These are phyloP conservation scores for Testicularia cyperi DNA, from an alignment of 1,284 basidiomycete genomes.

Conservation along the genomic window DNA sequence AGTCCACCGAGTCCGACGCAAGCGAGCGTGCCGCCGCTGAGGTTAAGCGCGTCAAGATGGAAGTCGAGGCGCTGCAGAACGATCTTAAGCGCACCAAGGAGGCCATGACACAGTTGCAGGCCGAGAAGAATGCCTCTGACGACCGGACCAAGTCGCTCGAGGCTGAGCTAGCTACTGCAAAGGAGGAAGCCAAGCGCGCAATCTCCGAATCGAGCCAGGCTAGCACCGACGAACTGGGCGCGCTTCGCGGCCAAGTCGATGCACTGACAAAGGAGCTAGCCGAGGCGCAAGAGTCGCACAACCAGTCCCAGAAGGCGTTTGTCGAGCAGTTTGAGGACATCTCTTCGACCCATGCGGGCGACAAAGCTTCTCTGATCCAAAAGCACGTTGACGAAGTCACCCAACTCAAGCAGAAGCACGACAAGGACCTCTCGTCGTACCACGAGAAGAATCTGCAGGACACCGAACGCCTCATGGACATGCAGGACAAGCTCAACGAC, in stretches of 20 bases:
- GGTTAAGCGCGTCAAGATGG: constrained; percentile 29
- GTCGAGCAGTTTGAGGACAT: constrained; percentile 37
- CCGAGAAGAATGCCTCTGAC: constrained; percentile 24
- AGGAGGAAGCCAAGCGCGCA: constrained; percentile 29
- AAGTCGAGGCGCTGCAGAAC: constrained; percentile 26
- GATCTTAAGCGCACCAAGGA: constrained; percentile 42
- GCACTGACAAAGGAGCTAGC: constrained; percentile 27
- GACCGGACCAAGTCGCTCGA: constrained; percentile 17
- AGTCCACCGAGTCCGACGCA: constrained; percentile 18
- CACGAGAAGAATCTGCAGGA: constrained; percentile 30
- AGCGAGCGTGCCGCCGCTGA: constrained; percentile 11
- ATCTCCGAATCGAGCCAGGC: constrained; percentile 14
- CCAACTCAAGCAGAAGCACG: constrained; percentile 18
- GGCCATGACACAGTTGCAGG: constrained; percentile 11
- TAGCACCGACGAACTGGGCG: constrained; percentile 14
- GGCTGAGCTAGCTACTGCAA: constrained; percentile 16
- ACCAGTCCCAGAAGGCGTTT: constrained; percentile 37
- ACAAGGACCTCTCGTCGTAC: constrained; percentile 14
- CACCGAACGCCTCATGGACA: constrained; percentile 30
- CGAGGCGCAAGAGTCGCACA: constrained; percentile 22
- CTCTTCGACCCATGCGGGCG: constrained; percentile 14
- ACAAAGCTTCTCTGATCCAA: constrained; percentile 25
- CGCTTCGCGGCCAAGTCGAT: constrained; percentile 21
- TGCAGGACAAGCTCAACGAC: constrained; percentile 39
- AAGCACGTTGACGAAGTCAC: constrained; percentile 35